Base-by-base conservation (phyloP, 2,329 filamentous ascomycete species). In the Pleomassaria siparia region DNA sequence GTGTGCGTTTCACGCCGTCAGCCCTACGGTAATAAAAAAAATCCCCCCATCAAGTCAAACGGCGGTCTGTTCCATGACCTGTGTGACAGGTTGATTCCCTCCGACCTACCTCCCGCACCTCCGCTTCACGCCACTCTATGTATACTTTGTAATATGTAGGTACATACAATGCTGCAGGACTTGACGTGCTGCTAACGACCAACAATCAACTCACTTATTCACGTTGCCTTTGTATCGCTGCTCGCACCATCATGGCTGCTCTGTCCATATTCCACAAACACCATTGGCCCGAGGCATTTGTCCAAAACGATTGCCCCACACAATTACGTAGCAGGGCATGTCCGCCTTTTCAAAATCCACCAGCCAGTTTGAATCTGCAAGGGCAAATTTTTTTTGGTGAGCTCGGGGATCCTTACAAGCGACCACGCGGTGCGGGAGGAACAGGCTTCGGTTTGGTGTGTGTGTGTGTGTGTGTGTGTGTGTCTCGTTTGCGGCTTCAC, bases 41-140 rank as follows among this genome's bases (percentile, higher is more conserved):
- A n/a, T n/a, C n/a, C n/a, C n/a, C n/a, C n/a, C n/a, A n/a, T n/a
- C n/a, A n/a, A 20, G 22, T 30, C 25, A 36, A 35, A 47, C 50
- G 54, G 50, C 40, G 39, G 30, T 42, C 32, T 43, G 33, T 30
- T 21, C 40, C 46, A 32, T 42, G 22, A 16, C 35, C n/a, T n/a
- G n/a, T n/a, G n/a, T n/a, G n/a, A n/a, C n/a, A n/a, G n/a, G n/a
- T n/a, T n/a, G n/a, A n/a, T n/a, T n/a, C n/a, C n/a, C n/a, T n/a
- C n/a, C n/a, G n/a, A n/a, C n/a, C n/a, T n/a, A n/a, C n/a, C n/a
- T n/a, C n/a, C n/a, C n/a, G n/a, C n/a, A n/a, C n/a, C n/a, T n/a
- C n/a, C n/a, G n/a, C n/a, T n/a, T n/a, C n/a, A n/a, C n/a, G n/a
- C n/a, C n/a, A n/a, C n/a, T n/a, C n/a, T n/a, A n/a, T n/a, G n/a